These are phyloP conservation scores for Epichloe gansuensis DNA, from an alignment of 2,329 filamentous ascomycete genomes.

Conservation along the genomic window DNA sequence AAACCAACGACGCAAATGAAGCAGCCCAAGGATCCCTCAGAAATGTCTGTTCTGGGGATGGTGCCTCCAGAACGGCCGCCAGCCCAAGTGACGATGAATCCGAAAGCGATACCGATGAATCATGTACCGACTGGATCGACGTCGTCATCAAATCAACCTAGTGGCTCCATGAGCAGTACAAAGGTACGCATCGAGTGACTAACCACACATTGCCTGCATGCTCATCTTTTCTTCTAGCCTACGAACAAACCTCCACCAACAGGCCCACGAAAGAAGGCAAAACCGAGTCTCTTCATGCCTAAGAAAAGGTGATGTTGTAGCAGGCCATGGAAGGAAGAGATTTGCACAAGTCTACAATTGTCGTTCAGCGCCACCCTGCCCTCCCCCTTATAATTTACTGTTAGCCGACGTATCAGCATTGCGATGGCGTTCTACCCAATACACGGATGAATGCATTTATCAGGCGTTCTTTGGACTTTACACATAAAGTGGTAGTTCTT, in stretches of 20 bases:
- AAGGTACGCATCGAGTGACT: conserved; percentile 9
- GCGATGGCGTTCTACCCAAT: conserved; percentile 4
- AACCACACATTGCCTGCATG: background rate
- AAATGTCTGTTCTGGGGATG: conserved; percentile 38
- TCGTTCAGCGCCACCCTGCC: background rate
- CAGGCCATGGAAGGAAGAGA: background rate
- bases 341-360: background rate
- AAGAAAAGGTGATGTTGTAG: conserved; percentile 9
- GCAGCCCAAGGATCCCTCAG: conserved; percentile 35
- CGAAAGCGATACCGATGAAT: conserved; percentile 7
- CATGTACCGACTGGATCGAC: conserved; percentile 13
- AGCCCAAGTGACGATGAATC: conserved; percentile 9
- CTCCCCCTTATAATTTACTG: background rate
- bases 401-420: conserved; percentile 1
- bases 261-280: conserved; percentile 9
- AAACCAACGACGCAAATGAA: conserved; percentile 16
- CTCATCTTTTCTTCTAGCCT: background rate
- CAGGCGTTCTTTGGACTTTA: background rate
- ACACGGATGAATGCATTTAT: background rate
- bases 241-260: conserved; percentile 3
- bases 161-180: conserved; percentile 7
- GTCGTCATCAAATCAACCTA: conserved; percentile 8
- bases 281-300: conserved; percentile 12
- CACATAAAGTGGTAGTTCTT: background rate
- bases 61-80: conserved; percentile 31